A percentile compares a stretch with the other conserved stretches of the same genome.
phyloP scores from a whole-genome alignment of 164 flowering plant genomes.

The Warburgia ugandensis region DNA sequence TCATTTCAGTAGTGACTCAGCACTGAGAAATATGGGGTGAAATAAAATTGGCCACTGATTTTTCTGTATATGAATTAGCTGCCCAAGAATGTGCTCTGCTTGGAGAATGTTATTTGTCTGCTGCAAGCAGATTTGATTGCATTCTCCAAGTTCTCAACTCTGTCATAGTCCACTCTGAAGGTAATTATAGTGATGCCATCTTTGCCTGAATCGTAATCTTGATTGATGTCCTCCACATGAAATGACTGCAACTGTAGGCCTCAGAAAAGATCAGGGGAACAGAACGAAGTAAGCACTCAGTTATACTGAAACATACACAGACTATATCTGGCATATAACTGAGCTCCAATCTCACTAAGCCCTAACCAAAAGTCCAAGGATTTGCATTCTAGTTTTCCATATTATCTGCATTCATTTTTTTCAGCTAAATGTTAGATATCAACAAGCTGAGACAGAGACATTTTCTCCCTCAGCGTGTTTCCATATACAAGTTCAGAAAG shows the following conservation, averaged over 20 bases:
- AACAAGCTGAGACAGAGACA: too few relatives aligned
- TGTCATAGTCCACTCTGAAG: constrained; percentile 75
- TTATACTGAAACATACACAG: too few relatives aligned
- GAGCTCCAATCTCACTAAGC: too few relatives aligned
- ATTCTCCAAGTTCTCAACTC: constrained; percentile 58
- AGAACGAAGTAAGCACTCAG: too few relatives aligned
- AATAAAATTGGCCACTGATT: background rate
- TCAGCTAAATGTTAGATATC: too few relatives aligned
- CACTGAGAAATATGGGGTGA: background rate
- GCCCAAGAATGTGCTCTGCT: constrained; percentile 6
- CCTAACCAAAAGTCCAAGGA: too few relatives aligned
- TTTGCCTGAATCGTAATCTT: constrained; percentile 88
- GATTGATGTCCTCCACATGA: constrained; percentile 70
- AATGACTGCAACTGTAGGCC: constrained; percentile 87
- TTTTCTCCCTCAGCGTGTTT: too few relatives aligned
- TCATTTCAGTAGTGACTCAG: background rate
- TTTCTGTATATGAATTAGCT: background rate
- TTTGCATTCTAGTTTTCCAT: too few relatives aligned
- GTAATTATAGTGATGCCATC: constrained; percentile 67
- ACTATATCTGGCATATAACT: too few relatives aligned
- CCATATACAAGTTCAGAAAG: too few relatives aligned
- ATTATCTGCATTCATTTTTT: too few relatives aligned
- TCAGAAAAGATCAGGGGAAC: too few relatives aligned
- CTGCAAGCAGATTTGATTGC: constrained; percentile 54
- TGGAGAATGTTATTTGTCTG: constrained; percentile 51